Evolutionary conservation across 2,329 filamentous ascomycete species (phyloP).

Genomic region (Phialophora macrospora): DNA sequence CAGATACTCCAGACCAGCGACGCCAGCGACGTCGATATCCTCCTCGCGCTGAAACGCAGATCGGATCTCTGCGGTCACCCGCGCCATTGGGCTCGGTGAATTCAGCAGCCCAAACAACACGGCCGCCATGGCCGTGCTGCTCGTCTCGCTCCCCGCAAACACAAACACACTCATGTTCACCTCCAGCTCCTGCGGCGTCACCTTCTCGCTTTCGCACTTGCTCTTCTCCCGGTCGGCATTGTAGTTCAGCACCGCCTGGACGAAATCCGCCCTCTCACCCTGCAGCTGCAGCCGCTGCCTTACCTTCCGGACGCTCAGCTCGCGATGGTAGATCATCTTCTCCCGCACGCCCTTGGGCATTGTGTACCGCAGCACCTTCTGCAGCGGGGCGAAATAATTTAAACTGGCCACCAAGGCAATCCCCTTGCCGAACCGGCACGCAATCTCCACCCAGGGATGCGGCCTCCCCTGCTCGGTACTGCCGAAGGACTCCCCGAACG

Average conservation of each 20-base stretch:
- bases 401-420: conserved; percentile 33
- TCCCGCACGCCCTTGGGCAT: conserved; percentile 16
- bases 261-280: conserved; percentile 20
- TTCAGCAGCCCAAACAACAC: conserved; percentile 50
- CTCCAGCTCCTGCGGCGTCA: conserved; percentile 70
- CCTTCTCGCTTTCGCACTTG: conserved; percentile 45
- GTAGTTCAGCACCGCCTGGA: conserved; percentile 23
- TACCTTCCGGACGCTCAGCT: conserved; percentile 19
- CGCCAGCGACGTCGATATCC: conserved; percentile 42
- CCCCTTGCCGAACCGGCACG: conserved; percentile 36
- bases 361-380: conserved; percentile 19
- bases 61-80: conserved; percentile 46
- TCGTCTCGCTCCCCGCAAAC: conserved; percentile 53
- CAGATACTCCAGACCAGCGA: conserved; percentile 29
- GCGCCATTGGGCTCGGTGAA: conserved; percentile 42
- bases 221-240: conserved; percentile 7
- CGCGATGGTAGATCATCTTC: conserved; percentile 22
- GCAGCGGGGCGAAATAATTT: conserved; percentile 22
- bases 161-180: conserved; percentile 42
- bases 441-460: conserved; percentile 42
- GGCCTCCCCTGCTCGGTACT: conserved; percentile 38
- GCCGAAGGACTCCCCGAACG: conserved; percentile 41
- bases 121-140: conserved; percentile 51
- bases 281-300: conserved; percentile 13
- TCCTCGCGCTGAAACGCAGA: conserved; percentile 45